Base-by-base conservation (phyloP, 352 stramenopile genomes). In the Pythium dissotocum region DNA sequence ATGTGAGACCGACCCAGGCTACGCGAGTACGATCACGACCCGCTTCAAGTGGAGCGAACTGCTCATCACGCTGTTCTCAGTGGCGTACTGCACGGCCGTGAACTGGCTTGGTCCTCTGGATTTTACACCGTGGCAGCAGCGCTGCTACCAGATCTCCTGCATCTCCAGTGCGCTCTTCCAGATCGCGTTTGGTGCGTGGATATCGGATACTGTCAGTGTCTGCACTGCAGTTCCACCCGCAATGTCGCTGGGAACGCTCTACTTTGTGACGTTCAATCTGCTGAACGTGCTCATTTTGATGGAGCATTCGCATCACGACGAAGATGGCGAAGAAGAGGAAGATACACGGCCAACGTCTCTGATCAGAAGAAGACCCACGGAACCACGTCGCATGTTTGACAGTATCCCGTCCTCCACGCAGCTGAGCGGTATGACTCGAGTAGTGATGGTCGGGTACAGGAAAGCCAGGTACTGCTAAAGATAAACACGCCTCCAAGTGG, bases 221-320 rank as follows among this genome's bases (percentile, higher is more conserved):
- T 65, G 72, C 21, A 48, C 68, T 5, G 80, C 70, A n/a, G 78
- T 82, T 38, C 73, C 77, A 1, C 58, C 77, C 8, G 78, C 79
- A 14, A 21, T 80, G 3, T 65, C 24, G 6, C 26, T 83, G 2
- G 72, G 67, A 18, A 8, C 76, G 0, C 14, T 78, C 38, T 87
- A 87, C 58, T 82, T 90, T 58, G 57, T 72, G 4, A 49, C 77
- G 2, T 90, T 90, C 65, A 88, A 85, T 63, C 32, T 77, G 67
- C 84, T 77, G 33, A 90, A 90, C 58, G 61, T 83, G n/a, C 61
- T 88, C 51, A 78, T 87, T 12, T 40, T 90, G 30, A 58, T 85
- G 30, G 78, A 90, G 69, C 69, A 65, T 32, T 33, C 46, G 5
- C 58, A 58, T 12, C n/a, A 10, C 4, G 36, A 55, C 14, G 46